Base-by-base conservation (phyloP, 768 basidiomycete genomes). In the Lentinus brumalis region DNA sequence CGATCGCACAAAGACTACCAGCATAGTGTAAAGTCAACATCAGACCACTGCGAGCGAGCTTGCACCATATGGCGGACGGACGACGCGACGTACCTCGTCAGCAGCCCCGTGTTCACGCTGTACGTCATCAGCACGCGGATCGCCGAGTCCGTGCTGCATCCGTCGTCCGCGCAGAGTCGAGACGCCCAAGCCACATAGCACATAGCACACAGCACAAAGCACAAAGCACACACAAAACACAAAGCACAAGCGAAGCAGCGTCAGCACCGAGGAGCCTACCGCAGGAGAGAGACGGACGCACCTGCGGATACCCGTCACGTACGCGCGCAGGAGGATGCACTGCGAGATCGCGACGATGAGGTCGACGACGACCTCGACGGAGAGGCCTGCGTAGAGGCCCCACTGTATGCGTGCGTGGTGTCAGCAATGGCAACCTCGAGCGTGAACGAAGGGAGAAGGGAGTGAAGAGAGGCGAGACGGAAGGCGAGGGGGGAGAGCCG, bases 301-400 rank as follows among this genome's bases (percentile, higher is more conserved):
- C 66, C 54, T 59, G 30, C 56, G 41, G 51, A 67, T 56, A 5
- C 66, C 62, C 0, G 66, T 67, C 16, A 44, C 57, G 32, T 58
- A 55, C 12, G 57, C 53, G 9, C 45, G 45, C 30, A 66, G 54
- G 6, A 64, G 45, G 7, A 64, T 8, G 50, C 59, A 64, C 39
- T 64, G 66, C 0, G 66, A 46, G 35, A 58, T 40, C 10, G 66
- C 58, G 51, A 64, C 61, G 44, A 64, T 49, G 15, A 47, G 26
- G 55, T 62, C 66, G 12, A 51, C 57, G 26, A 47, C 49, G 21
- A 56, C 66, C 50, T 66, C 66, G 18, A 49, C 53, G 18, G 29
- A 29, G n/a, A 66, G 60, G 9, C 62, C 66, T n/a, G 59, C 56
- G 52, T 66, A 66, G 16, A 66, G 55, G 41, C 66, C 63, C 66